Evolutionary conservation across 371 early-diverging fungal species (phyloP), one percentile per base, ranked within the genome.

Genomic region (Mucor lusitanicus): DNA sequence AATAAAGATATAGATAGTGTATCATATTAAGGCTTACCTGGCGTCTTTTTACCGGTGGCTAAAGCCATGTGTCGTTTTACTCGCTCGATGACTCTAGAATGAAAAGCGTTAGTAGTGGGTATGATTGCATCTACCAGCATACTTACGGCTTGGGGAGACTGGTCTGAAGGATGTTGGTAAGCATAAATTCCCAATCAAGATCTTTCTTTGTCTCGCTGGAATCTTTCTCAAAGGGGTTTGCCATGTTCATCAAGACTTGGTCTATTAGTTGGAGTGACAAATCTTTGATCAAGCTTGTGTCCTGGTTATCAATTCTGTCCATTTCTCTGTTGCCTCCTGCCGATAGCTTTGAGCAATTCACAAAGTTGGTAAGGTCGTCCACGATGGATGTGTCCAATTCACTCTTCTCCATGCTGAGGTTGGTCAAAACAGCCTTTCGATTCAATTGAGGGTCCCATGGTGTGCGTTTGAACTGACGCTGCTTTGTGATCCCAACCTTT

Each of bases 121-220:
- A 0, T n/a, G 3, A 5, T 44, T 1, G 44, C 4, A 8, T n/a
- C 39, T 13, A 28, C 21, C 6, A 8, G 28, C 35, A 55, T 6
- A 33, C 21, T 37, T 64, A 64, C 64, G n/a, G 9, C 17, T 17
- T 6, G 6, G 65, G 65, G 3, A 65, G 6, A 7, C 15, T 28
- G 17, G 42, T n/a, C n/a, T 58, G 48, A 12, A 65, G 30, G 21
- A 50, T 6, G 27, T 65, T 58, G 8, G 50, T 17, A 33, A 65
- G 6, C 13, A 59, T 30, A 27, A 46, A 65, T 19, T 65, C 65
- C 65, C 65, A 65, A 46, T 59, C 59, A 5, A 59, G n/a, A 15
- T 50, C 50, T 25, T 50, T 50, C 50, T 50, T 50, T 25, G 21
- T 25, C 13, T 50, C 23, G 0, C 6, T 4, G 3, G 50, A 23